Conservation (phyloP, 257 asterid species). For the Solanum chmielewskii region DNA sequence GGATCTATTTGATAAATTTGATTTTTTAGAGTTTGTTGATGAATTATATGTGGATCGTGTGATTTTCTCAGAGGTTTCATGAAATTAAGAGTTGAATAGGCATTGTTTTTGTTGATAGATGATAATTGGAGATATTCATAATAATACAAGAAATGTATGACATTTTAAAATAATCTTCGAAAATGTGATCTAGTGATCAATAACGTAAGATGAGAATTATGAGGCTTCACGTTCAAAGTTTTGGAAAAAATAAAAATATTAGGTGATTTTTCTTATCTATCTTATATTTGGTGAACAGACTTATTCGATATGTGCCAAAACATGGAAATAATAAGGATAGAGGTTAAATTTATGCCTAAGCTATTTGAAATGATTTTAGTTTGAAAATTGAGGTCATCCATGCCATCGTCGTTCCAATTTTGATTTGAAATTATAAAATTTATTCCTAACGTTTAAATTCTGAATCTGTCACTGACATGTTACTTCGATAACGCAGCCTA, state of each 20-base stretch:
- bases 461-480: neutral
- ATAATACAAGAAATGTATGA: neutral
- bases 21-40: neutral
- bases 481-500: conserved; percentile 17
- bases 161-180: neutral
- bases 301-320: neutral
- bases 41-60: neutral
- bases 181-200: neutral
- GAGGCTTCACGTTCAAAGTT: neutral
- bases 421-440: neutral
- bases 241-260: neutral
- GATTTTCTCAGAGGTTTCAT: neutral
- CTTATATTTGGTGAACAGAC: neutral
- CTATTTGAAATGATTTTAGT: neutral
- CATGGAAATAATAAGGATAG: neutral
- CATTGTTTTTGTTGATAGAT: neutral
- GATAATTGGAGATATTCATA: neutral
- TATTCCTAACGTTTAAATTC: neutral
- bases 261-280: neutral
- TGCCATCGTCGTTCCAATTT: neutral
- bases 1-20: neutral
- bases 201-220: neutral
- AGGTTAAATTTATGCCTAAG: neutral
- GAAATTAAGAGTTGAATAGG: neutral
- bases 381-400: neutral